Base-by-base conservation (phyloP, 225 moss, liverwort and hornwort genomes). In the Marchantia paleacea region DNA sequence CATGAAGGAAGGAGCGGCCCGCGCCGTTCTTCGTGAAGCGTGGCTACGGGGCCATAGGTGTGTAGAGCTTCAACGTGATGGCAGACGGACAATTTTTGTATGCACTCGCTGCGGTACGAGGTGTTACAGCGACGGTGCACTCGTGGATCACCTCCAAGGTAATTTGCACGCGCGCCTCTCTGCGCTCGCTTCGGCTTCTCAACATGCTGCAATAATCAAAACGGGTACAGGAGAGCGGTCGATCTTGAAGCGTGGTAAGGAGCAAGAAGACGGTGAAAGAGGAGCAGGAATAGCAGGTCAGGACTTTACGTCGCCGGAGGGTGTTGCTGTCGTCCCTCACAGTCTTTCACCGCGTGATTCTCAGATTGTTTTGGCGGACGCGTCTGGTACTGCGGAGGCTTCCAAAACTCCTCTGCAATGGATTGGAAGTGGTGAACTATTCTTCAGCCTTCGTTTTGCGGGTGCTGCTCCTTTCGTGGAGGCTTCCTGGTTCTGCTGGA, bases 1-100 rank as follows among this genome's bases (percentile, higher is more conserved):
- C 67, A 99, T 99, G 97, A 95, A 92, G 85, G 97, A 93, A 75
- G 95, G 91, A 84, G 93, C 92, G 87, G 97, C 95, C 73, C 91
- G 90, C 82, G 92, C 92, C 76, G 93, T 99, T 50, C 81, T 99
- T 75, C 87, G 93, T 72, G 95, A 95, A 84, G 89, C 89, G 73
- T 91, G 90, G 88, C 85, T 90, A 67, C 85, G 91, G 75, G 97
- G 97, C 29, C 93, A 93, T 77, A 88, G 92, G 82, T 92, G 92
- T 61, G 92, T 99, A 54, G 97, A 95, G 86, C 85, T 99, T 82
- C 95, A 91, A 24, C 92, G 90, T 13, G 97, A 99, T 62, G 97
- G 97, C 49, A 87, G 78, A 78, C 85, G 86, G 50, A 92, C 95
- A 39, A 89, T 95, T 62, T 99, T 99, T 77, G 90, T 84, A 72